A percentile compares a stretch with the other conserved stretches of the same genome.
These are phyloP conservation scores for Quercus engelmannii DNA, from an alignment of 306 rosid species.

Conservation along the genomic window DNA sequence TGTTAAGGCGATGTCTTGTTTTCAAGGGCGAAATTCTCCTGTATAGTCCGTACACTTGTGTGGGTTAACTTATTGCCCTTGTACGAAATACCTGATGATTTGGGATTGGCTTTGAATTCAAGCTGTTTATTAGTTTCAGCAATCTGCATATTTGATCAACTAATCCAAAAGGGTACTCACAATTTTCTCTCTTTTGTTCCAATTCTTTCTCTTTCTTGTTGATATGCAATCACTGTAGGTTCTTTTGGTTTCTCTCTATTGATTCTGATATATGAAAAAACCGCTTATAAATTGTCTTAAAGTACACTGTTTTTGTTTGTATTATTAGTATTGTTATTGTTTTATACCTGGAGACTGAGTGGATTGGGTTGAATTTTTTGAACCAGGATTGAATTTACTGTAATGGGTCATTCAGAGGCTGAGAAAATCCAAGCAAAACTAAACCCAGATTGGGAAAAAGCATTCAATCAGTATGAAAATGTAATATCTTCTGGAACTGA, in stretches of 20 bases:
- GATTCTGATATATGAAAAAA: conserved; percentile 1
- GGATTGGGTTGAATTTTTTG: neutral
- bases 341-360: neutral
- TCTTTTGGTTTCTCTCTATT: neutral
- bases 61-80: no score
- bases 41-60: no score
- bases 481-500: conserved; percentile 33
- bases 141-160: no score
- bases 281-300: neutral
- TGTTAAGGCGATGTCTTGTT: no score
- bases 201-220: neutral
- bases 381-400: conserved; percentile 19
- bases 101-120: no score
- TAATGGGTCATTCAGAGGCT: conserved; percentile 12
- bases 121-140: no score
- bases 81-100: no score
- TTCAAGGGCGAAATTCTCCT: no score
- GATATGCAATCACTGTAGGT: neutral
- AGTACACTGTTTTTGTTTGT: neutral
- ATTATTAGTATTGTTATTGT: neutral
- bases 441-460: conserved; percentile 37
- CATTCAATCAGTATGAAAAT: conserved; percentile 20
- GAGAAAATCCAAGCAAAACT: conserved; percentile 9
- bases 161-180: neutral
- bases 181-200: neutral